Percentiles rank a stretch among this genome's conserved stretches.
phyloP scores from a whole-genome alignment of 2,329 filamentous ascomycete species.

The Stagonosporopsis rhizophila region DNA sequence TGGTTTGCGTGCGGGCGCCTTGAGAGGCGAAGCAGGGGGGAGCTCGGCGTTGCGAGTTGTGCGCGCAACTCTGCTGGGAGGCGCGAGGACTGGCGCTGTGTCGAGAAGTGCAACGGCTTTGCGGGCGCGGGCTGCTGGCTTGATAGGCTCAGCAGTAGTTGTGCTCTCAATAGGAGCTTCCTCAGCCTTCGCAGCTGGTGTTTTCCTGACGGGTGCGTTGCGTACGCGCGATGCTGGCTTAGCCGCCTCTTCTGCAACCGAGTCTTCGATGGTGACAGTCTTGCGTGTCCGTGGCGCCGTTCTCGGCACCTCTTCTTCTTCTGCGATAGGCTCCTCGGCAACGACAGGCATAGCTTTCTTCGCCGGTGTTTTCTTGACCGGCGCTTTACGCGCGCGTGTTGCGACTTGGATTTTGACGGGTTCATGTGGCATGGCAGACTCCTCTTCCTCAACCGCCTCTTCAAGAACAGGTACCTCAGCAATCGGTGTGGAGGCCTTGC shows the following conservation, averaged over 20 bases:
- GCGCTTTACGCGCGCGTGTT: conserved; percentile 35
- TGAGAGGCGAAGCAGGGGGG: conserved; percentile 34
- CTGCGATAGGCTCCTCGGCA: conserved; percentile 20
- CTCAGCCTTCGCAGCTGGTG: conserved; percentile 20
- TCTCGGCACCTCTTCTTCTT: conserved; percentile 20
- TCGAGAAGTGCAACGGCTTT: conserved; percentile 23
- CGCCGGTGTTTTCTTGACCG: conserved; percentile 27
- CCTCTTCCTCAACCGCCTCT: conserved; percentile 14
- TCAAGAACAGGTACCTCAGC: conserved; percentile 22
- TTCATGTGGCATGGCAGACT: conserved; percentile 25
- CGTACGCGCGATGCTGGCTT: conserved; percentile 29
- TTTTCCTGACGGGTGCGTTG: conserved; percentile 30
- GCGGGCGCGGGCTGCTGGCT: conserved; percentile 30
- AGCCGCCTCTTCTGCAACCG: conserved; percentile 17
- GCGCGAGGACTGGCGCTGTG: conserved; percentile 16
- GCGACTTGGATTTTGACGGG: conserved; percentile 33
- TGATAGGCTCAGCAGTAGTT: conserved; percentile 21
- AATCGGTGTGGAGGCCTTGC: conserved; percentile 26
- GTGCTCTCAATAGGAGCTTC: conserved; percentile 19
- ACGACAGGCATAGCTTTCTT: conserved; percentile 23
- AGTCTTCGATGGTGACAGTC: conserved; percentile 19
- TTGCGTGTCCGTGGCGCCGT: conserved; percentile 22
- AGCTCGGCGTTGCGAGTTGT: conserved; percentile 27
- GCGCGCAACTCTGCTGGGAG: conserved; percentile 29
- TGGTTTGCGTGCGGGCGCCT: conserved; percentile 37